Evolutionary conservation across 371 early-diverging fungal genomes (phyloP), one percentile per base, ranked within the genome.

Genomic region (Mortierella sp.): DNA sequence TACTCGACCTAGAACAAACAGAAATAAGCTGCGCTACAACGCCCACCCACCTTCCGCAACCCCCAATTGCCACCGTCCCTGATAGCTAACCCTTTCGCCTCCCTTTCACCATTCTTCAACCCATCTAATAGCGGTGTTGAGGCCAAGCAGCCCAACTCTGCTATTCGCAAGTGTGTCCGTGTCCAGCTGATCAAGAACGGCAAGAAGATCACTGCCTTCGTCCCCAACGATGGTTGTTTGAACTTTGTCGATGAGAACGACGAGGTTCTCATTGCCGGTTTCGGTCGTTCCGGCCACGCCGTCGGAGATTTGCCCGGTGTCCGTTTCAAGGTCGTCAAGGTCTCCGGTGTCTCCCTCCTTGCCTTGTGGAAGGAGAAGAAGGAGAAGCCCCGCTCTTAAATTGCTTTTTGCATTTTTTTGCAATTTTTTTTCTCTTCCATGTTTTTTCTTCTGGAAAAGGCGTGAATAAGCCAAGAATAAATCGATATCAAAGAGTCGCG

Each of bases 221-320:
- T 99, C 76, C 99, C 99, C 91, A 98, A 98, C 91, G 99, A 99
- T 92, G 99, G 99, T 97, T 99, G 99, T 90, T 90, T 99, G 85
- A 99, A 98, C 96, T 97, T 93, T 90, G 96, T 99, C 90, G 99
- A 99, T 82, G 96, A 95, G 84, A 98, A 98, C 94, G 96, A 96
- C 92, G 96, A 96, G 90, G 96, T 96, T 75, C 92, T 96, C 83
- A 96, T 96, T 82, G 92, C 96, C 83, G 96, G 96, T 90, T 96
- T 96, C 93, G 96, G 96, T 95, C 95, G 97, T 84, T 86, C 87
- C 87, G 87, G 87, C 78, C 87, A 91, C 88, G 84, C 83, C 84
- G 95, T 99, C 90, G 99, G 99, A 96, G 99, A 99, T 98, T 99
- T 99, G 95, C 99, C 99, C 88, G 99, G 99, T 97, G 98, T 99